Evolutionary conservation across 768 basidiomycete genomes (phyloP), one percentile per base, ranked within the genome.

Genomic region (Hericium coralloides): DNA sequence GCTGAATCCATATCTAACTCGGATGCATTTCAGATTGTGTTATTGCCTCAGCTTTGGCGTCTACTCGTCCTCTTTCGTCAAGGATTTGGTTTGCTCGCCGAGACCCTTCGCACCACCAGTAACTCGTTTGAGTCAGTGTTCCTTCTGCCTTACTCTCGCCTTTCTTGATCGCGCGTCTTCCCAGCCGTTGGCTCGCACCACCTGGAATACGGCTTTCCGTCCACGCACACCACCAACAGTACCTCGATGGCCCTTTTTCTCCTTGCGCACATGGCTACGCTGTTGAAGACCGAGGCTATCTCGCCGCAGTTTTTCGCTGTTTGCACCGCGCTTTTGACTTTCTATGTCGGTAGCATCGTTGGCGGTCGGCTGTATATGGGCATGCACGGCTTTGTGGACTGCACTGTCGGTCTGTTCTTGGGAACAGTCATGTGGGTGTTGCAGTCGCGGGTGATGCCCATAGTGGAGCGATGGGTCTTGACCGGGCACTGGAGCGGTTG

Each of bases 191-290:
- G 89, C 14, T 79, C 74, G 1, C 89, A 91, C 65, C 89, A 92
- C 62, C 77, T 91, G 2, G 93, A 95, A 72, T 95, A 95, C 63
- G 95, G 95, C 22, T 95, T 98, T 66, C 95, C 94, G 0, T 95
- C 93, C 0, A 97, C 95, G 0, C 95, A 99, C 65, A 89, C 92
- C 2, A 92, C 94, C 8, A 95, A 97, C 69, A 82, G 84, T 55
- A 79, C 93, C 53, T 95, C 92, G 25, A 89, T 97, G 65, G 92
- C 92, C 0, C 78, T 98, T 3, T 91, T 90, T 71, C 76, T 91
- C 59, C 85, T 79, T 60, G 71, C 80, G 3, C 75, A 83, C 47
- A 66, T 84, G 52, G 78, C 84, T 66, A 71, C 71, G n/a, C 76
- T 83, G 41, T 76, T 80, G 22, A 73, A 22, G 36, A 56, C 64